phyloP scores from a whole-genome alignment of 129 eudicot genomes.

The Artemisia annua region DNA sequence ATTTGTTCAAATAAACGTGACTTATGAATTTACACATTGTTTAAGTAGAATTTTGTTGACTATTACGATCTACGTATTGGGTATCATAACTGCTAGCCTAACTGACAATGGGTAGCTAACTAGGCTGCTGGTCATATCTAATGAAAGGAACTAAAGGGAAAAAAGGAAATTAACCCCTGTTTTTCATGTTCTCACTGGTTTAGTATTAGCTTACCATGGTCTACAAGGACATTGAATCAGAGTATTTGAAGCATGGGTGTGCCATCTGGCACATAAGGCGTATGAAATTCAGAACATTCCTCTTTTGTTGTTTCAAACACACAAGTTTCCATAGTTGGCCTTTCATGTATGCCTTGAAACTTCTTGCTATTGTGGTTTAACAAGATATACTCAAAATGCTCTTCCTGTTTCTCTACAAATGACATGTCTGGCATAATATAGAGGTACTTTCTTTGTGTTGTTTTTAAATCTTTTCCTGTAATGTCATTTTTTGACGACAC shows the following conservation, averaged over 20 bases:
- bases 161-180: too few relatives aligned
- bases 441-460: background rate
- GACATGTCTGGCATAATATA: conserved; percentile 3
- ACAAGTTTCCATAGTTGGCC: background rate
- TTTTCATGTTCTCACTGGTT: too few relatives aligned
- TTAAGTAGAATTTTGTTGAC: background rate
- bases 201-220: too few relatives aligned
- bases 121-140: too few relatives aligned
- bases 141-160: too few relatives aligned
- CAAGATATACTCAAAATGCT: conserved; percentile 15
- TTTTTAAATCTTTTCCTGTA: background rate
- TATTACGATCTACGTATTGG: too few relatives aligned
- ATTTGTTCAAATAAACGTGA: background rate
- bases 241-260: background rate
- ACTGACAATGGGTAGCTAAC: too few relatives aligned
- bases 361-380: conserved; percentile 4
- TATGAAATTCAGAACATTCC: background rate
- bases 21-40: background rate
- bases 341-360: background rate
- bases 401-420: conserved; percentile 4
- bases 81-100: too few relatives aligned
- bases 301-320: background rate
- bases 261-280: background rate
- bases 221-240: background rate
- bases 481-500: background rate